A percentile compares a stretch with the other conserved stretches of the same genome.
These are phyloP conservation scores for Kwoniella dendrophila DNA, from an alignment of 768 basidiomycete species.

Conservation along the genomic window DNA sequence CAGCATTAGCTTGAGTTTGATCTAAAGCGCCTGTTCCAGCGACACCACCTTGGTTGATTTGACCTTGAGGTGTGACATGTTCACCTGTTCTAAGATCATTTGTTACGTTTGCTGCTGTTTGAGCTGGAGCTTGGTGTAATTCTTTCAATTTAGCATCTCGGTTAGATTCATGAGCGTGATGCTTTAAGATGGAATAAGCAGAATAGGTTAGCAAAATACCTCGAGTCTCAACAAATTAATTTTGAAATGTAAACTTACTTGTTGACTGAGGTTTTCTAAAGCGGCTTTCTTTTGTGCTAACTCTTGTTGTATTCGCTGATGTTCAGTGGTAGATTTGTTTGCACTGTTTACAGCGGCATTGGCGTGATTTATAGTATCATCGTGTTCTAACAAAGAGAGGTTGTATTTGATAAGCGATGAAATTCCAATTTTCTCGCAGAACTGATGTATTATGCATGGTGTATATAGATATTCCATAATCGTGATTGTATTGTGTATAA, in stretches of 20 bases:
- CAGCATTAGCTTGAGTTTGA: conserved; percentile 14
- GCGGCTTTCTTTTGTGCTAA: conserved; percentile 39
- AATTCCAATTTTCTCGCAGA: background rate
- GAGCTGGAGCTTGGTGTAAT: conserved; percentile 13
- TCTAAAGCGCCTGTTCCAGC: conserved; percentile 13
- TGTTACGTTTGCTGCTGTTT: conserved; percentile 16
- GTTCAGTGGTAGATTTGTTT: conserved; percentile 23
- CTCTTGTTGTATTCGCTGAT: conserved; percentile 37
- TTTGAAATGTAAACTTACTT: conserved; percentile 6
- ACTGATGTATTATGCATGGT: background rate
- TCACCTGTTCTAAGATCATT: conserved; percentile 19
- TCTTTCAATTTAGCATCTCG: conserved; percentile 22
- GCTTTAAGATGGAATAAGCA: background rate
- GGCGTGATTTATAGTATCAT: conserved; percentile 21
- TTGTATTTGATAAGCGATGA: conserved; percentile 8
- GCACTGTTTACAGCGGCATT: conserved; percentile 22
- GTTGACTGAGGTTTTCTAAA: conserved; percentile 24
- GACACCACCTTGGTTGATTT: conserved; percentile 7
- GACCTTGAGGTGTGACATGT: conserved; percentile 14
- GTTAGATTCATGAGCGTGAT: conserved; percentile 11
- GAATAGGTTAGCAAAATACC: background rate
- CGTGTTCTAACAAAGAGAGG: conserved; percentile 9
- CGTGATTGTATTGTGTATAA: background rate
- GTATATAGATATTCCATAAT: background rate
- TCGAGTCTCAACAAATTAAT: no score